Evolutionary conservation across 1,139 yeast species (phyloP).

Genomic region (Hemisphaericaspora xylofermentans): DNA sequence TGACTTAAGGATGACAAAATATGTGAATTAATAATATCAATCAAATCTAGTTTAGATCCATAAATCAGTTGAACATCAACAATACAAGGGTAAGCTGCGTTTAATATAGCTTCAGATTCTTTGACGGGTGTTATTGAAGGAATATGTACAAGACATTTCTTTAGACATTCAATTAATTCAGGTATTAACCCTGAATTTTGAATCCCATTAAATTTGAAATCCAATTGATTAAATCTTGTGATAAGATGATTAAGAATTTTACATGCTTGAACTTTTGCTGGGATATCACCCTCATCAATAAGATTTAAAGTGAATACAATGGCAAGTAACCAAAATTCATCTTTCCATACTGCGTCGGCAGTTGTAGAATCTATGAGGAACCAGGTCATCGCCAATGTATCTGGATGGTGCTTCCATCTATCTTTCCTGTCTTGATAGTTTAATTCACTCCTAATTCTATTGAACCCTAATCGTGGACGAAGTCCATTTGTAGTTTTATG

Average conservation of each 20-base stretch:
- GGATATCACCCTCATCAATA: slow-evolving; percentile 50
- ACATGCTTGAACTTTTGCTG: slow-evolving; percentile 43
- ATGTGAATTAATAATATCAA: slow-evolving; percentile 16
- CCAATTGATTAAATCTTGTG: slow-evolving; percentile 1
- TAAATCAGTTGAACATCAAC: slow-evolving; percentile 6
- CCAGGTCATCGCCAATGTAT: slow-evolving; percentile 28
- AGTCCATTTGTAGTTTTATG: slow-evolving; percentile 19
- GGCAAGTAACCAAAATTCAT: slow-evolving; percentile 41
- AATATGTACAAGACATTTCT: slow-evolving; percentile 40
- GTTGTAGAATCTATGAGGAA: slow-evolving; percentile 22
- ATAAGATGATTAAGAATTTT: slow-evolving; percentile 3
- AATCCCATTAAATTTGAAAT: neutral
- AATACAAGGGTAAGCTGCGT: slow-evolving; percentile 23
- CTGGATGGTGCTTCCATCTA: slow-evolving; percentile 17
- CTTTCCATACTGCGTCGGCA: slow-evolving; percentile 14
- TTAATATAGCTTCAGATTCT: slow-evolving; percentile 23
- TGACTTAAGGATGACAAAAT: slow-evolving; percentile 26
- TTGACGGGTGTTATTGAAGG: slow-evolving; percentile 44
- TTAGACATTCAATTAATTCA: slow-evolving; percentile 17
- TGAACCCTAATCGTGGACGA: slow-evolving; percentile 29
- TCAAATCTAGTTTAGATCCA: slow-evolving; percentile 9
- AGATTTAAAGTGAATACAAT: slow-evolving; percentile 51
- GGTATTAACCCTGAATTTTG: slow-evolving; percentile 14
- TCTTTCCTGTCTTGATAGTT: slow-evolving; percentile 24
- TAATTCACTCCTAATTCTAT: slow-evolving; percentile 20